These are phyloP conservation scores for Chlamydomonas eustigma DNA, from an alignment of 139 green algal genomes.

Conservation along the genomic window DNA sequence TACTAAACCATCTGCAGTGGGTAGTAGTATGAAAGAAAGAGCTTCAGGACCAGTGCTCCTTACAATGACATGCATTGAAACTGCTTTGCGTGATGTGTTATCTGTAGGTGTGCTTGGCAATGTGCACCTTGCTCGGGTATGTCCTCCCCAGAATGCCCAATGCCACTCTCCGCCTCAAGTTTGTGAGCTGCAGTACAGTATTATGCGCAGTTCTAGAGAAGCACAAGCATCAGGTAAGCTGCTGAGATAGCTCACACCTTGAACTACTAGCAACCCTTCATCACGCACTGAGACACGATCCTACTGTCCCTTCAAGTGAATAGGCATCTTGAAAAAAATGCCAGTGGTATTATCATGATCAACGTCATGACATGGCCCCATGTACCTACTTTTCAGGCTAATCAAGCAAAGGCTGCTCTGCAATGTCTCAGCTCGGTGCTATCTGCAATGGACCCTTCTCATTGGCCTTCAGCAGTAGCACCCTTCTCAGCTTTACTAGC, in stretches of 20 bases:
- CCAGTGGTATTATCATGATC: no score
- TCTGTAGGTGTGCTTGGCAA: conserved; percentile 52
- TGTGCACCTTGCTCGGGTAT: conserved; percentile 57
- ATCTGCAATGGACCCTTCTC: conserved; percentile 42
- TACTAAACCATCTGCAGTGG: no score
- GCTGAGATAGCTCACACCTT: no score
- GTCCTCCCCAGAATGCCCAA: conserved; percentile 55
- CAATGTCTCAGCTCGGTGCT: conserved; percentile 54
- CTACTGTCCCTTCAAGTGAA: no score
- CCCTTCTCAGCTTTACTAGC: conserved; percentile 36
- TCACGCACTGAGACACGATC: no score
- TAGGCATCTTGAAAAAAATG: no score
- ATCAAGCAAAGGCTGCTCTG: conserved; percentile 47
- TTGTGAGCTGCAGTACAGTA: conserved; percentile 32
- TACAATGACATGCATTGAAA: not conserved
- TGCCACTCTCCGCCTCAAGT: conserved; percentile 57
- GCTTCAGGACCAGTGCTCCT: no score
- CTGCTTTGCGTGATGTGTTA: not conserved
- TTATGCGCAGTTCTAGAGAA: conserved; percentile 42
- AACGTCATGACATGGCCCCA: not conserved
- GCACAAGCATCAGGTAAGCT: conserved; percentile 32
- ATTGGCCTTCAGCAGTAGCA: conserved; percentile 33
- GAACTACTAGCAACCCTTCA: no score
- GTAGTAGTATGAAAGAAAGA: no score
- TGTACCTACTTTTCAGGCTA: conserved; percentile 25